Evolutionary conservation across 2,329 filamentous ascomycete genomes (phyloP), one percentile per base, ranked within the genome.

Genomic region (Aspergillus novofumigatus): DNA sequence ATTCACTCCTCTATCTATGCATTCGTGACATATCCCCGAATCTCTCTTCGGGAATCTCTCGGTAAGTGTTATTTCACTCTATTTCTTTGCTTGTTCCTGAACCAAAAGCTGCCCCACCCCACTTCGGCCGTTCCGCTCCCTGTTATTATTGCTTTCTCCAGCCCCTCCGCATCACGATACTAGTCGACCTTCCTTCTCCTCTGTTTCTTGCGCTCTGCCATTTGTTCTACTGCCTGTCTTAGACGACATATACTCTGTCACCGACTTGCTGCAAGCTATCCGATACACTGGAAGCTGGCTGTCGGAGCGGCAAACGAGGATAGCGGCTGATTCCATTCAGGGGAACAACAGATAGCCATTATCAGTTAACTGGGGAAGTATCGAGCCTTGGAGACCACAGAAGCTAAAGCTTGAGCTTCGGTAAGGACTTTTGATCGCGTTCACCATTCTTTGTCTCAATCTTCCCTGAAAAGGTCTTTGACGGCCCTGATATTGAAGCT

Each of bases 131-230:
- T 60, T 63, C 62, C 55, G 57, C 60, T 50, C 57, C 58, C 55
- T 59, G 52, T 62, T 62, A 62, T 55, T 60, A 52, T 48, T 58
- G 55, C 54, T 49, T 59, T 62, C 57, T 57, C 57, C 53, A 60
- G 42, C 52, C 57, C 59, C 61, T 63, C 60, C 62, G 59, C 60
- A 57, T 54, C 51, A 45, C 20, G 28, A 55, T 48, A 11, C 28
- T 11, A 17, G 29, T 20, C 49, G 44, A 58, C 42, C 52, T 56
- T 38, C 48, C 47, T 51, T n/a, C 32, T 35, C 26, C 49, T 51
- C 41, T 48, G 45, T 51, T 20, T n/a, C 28, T 25, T 47, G 20
- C 8, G 14, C 6, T 35, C 26, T 5, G 29, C 20, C 29, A 8
- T 28, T 21, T 41, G 28, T n/a, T 17, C 29, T 35, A 17, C 35